Conservation (phyloP, 2,329 filamentous ascomycete genomes). For the Ascochyta pisi region DNA sequence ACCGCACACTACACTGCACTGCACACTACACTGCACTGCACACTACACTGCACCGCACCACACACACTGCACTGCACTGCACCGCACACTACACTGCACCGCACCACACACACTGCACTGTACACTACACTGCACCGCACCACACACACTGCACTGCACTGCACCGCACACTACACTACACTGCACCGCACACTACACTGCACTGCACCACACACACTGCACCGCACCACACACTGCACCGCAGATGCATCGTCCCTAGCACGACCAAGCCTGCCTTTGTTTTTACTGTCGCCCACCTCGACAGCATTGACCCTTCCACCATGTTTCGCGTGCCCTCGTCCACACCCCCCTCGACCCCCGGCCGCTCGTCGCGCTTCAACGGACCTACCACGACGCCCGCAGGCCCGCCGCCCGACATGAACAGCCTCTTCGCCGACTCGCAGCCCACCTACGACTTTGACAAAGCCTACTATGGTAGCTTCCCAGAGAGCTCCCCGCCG, state of each 20-base stretch:
- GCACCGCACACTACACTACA: too few species aligned
- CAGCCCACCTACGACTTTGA: slow-evolving; percentile 47
- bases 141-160: not conserved
- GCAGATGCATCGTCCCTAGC: not conserved
- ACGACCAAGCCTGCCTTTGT: not conserved
- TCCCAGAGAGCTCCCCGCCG: slow-evolving; percentile 44
- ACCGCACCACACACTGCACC: not conserved
- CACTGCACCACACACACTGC: not conserved
- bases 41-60: too few species aligned
- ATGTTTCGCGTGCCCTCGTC: slow-evolving; percentile 48
- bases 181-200: too few species aligned
- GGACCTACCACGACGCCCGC: slow-evolving; percentile 64
- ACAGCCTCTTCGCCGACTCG: slow-evolving; percentile 59
- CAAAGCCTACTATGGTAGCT: slow-evolving; percentile 27
- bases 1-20: too few species aligned
- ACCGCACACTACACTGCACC: not conserved
- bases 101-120: too few species aligned
- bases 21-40: too few species aligned
- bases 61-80: too few species aligned
- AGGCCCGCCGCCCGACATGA: slow-evolving; percentile 59
- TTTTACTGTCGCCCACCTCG: not conserved
- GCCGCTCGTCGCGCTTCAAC: slow-evolving; percentile 33
- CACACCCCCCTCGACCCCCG: slow-evolving; percentile 47
- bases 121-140: too few species aligned
- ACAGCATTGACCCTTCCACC: not conserved